A percentile compares a stretch with the other conserved stretches of the same genome.
phyloP scores from a whole-genome alignment of 2,329 filamentous ascomycete genomes.

The Basipetospora chlamydospora region DNA sequence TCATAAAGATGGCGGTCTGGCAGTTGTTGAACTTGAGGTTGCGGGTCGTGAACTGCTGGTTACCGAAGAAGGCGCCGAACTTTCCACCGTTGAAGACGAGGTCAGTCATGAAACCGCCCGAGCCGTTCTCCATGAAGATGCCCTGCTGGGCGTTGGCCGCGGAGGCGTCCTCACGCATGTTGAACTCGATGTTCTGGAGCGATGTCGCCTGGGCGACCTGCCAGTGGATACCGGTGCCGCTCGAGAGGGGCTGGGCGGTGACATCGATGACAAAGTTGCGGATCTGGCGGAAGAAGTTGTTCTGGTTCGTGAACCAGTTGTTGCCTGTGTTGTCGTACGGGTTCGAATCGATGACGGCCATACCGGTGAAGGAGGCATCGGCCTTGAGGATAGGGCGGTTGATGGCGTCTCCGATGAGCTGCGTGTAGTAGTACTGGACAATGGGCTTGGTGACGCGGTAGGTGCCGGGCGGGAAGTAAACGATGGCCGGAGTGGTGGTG shows the following conservation, averaged over 20 bases:
- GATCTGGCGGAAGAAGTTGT: slow-evolving; percentile 73
- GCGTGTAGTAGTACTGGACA: slow-evolving; percentile 82
- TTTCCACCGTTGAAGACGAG: slow-evolving; percentile 71
- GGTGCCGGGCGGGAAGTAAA: slow-evolving; percentile 84
- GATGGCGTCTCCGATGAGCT: slow-evolving; percentile 67
- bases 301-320: slow-evolving; percentile 71
- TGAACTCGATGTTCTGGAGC: slow-evolving; percentile 68
- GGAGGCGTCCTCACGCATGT: slow-evolving; percentile 56
- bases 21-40: slow-evolving; percentile 73
- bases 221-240: slow-evolving; percentile 66
- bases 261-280: slow-evolving; percentile 72
- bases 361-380: slow-evolving; percentile 58
- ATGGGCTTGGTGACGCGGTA: slow-evolving; percentile 72
- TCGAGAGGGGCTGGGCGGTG: slow-evolving; percentile 43
- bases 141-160: slow-evolving; percentile 56
- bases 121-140: slow-evolving; percentile 76
- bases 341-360: slow-evolving; percentile 79
- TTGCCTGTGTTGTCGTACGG: slow-evolving; percentile 57
- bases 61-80: slow-evolving; percentile 66
- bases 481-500: slow-evolving; percentile 69
- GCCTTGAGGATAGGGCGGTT: slow-evolving; percentile 34
- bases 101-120: slow-evolving; percentile 72
- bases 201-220: slow-evolving; percentile 74
- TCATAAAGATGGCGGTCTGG: slow-evolving; percentile 73
- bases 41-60: slow-evolving; percentile 76